These are phyloP conservation scores for Schizosaccharomyces octosporus DNA, from an alignment of 805 yeast genomes.

Conservation along the genomic window DNA sequence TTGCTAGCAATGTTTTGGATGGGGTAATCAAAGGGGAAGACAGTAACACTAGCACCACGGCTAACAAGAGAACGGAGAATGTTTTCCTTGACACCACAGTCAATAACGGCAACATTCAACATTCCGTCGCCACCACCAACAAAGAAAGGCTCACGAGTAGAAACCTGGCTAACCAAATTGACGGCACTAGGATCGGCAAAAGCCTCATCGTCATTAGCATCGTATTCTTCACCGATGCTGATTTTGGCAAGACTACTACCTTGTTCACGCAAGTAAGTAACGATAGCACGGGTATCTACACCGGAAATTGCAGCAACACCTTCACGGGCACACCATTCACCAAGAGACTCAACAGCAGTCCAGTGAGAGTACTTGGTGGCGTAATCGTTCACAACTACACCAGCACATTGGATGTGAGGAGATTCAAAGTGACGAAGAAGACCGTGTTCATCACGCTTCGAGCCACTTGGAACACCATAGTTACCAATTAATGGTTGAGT, in stretches of 20 bases:
- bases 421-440: slow-evolving; percentile 77
- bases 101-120: slow-evolving; percentile 75
- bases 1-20: slow-evolving; percentile 71
- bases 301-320: slow-evolving; percentile 93
- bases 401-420: slow-evolving; percentile 77
- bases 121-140: slow-evolving; percentile 23
- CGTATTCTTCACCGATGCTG: slow-evolving; percentile 73
- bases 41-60: slow-evolving; percentile 90
- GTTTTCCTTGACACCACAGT: slow-evolving; percentile 97
- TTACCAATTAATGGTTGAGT: slow-evolving; percentile 94
- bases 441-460: slow-evolving; percentile 58
- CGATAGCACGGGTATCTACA: slow-evolving; percentile 89
- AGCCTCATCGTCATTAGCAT: slow-evolving; percentile 76
- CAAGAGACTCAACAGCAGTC: slow-evolving; percentile 93
- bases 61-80: slow-evolving; percentile 78
- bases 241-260: slow-evolving; percentile 86
- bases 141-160: slow-evolving; percentile 88
- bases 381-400: slow-evolving; percentile 85
- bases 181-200: slow-evolving; percentile 73
- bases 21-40: slow-evolving; percentile 88
- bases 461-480: slow-evolving; percentile 87
- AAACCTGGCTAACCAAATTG: slow-evolving; percentile 76
- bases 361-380: slow-evolving; percentile 95
- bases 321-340: slow-evolving; percentile 88
- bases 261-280: slow-evolving; percentile 75